Evolutionary conservation across 2,329 filamentous ascomycete species (phyloP).

Genomic region (Fusarium pseudograminearum): DNA sequence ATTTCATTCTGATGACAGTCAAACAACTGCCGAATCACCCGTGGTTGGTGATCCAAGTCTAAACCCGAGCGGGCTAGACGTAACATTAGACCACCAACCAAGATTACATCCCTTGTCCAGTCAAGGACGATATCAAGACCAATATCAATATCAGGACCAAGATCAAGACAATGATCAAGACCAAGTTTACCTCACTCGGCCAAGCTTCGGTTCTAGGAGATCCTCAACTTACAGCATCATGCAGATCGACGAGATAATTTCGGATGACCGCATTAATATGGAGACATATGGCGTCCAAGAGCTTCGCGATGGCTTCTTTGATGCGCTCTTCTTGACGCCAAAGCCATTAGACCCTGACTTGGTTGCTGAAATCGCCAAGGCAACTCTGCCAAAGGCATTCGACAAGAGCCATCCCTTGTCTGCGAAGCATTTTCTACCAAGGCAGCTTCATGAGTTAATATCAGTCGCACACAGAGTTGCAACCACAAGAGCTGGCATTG

Average conservation of each 20-base stretch:
- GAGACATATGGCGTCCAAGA: constrained; percentile 60
- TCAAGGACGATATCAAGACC: not conserved
- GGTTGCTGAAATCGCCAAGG: constrained; percentile 56
- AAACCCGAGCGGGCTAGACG: constrained; percentile 42
- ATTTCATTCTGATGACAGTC: constrained; percentile 5
- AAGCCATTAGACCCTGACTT: constrained; percentile 54
- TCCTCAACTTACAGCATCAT: constrained; percentile 49
- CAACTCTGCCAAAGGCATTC: constrained; percentile 61
- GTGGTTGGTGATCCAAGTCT: constrained; percentile 29
- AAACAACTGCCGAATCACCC: constrained; percentile 19
- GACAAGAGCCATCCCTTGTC: constrained; percentile 62
- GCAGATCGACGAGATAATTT: constrained; percentile 52
- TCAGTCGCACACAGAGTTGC: constrained; percentile 56
- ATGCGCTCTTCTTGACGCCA: constrained; percentile 61
- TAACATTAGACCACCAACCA: constrained; percentile 6
- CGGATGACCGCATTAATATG: constrained; percentile 52
- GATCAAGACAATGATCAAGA: not conserved
- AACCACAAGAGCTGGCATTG: constrained; percentile 64
- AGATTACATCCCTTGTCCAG: constrained; percentile 10
- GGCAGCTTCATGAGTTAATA: constrained; percentile 60
- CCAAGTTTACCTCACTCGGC: constrained; percentile 29
- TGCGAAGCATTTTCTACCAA: constrained; percentile 59
- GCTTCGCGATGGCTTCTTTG: constrained; percentile 61
- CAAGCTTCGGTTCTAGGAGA: constrained; percentile 44
- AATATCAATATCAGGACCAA: not conserved